phyloP scores from a whole-genome alignment of 75 land plant genomes.

The Chamaecyparis obtusa region DNA sequence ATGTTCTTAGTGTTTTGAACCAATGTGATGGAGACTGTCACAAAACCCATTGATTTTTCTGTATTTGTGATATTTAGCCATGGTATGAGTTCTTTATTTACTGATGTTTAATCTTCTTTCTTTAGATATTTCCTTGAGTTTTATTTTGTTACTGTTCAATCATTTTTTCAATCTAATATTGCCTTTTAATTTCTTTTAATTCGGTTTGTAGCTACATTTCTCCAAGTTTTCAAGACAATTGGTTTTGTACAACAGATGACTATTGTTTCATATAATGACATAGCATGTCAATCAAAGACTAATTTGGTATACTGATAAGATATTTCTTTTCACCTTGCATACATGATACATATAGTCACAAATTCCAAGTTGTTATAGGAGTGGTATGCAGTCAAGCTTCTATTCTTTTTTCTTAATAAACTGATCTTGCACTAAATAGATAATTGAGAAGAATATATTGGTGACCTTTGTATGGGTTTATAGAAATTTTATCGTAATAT shows the following conservation, averaged over 20 bases:
- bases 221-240: no score
- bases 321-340: not conserved
- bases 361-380: conserved; percentile 21
- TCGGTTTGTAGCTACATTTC: not conserved
- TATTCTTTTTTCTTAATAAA: no score
- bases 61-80: not conserved
- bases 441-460: no score
- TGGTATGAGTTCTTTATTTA: not conserved
- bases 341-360: conserved; percentile 30
- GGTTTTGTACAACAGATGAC: no score
- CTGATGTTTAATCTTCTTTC: not conserved
- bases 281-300: not conserved
- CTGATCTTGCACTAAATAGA: not conserved
- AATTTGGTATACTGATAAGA: not conserved
- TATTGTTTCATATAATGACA: not conserved
- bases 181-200: not conserved
- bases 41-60: no score
- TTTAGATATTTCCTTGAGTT: not conserved
- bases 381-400: no score
- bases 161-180: not conserved
- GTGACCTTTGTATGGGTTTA: no score
- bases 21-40: no score
- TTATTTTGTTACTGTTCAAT: not conserved
- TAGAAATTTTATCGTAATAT: no score
- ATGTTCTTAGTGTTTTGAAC: no score